Evolutionary conservation across 441 rosid genomes (phyloP).

Genomic region (Populus hybrid): DNA sequence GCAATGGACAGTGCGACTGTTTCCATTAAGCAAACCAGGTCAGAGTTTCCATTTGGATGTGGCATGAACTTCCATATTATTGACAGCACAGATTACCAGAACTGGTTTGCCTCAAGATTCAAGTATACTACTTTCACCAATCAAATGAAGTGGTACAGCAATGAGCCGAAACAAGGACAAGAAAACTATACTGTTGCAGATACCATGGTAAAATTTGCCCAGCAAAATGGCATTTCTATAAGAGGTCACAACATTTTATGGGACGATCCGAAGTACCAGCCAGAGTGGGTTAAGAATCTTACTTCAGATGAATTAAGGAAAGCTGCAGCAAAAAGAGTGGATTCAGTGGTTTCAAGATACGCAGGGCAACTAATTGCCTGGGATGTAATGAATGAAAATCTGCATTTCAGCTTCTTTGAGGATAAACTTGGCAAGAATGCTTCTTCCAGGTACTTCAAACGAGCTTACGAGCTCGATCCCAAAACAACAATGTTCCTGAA

Average conservation of each 20-base stretch:
- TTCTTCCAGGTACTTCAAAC: constrained; percentile 35
- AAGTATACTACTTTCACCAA: constrained; percentile 60
- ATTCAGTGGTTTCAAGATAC: constrained; percentile 52
- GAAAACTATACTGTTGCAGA: constrained; percentile 63
- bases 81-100: constrained; percentile 36
- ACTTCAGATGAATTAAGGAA: constrained; percentile 21
- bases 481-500: constrained; percentile 52
- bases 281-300: constrained; percentile 52
- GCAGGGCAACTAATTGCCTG: constrained; percentile 53
- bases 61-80: constrained; percentile 65
- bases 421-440: constrained; percentile 52
- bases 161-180: constrained; percentile 39
- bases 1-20: constrained; percentile 41
- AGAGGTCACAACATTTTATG: constrained; percentile 78
- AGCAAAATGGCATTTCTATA: constrained; percentile 37
- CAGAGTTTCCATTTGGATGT: constrained; percentile 66
- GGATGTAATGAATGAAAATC: constrained; percentile 79
- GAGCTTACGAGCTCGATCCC: constrained; percentile 45
- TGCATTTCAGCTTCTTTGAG: constrained; percentile 67
- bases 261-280: constrained; percentile 57
- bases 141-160: constrained; percentile 80
- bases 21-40: constrained; percentile 39
- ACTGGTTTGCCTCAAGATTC: constrained; percentile 70
- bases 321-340: constrained; percentile 39
- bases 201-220: constrained; percentile 48